These are phyloP conservation scores for Oryza officinalis DNA, from an alignment of 176 grass and related monocot genomes.

Conservation along the genomic window DNA sequence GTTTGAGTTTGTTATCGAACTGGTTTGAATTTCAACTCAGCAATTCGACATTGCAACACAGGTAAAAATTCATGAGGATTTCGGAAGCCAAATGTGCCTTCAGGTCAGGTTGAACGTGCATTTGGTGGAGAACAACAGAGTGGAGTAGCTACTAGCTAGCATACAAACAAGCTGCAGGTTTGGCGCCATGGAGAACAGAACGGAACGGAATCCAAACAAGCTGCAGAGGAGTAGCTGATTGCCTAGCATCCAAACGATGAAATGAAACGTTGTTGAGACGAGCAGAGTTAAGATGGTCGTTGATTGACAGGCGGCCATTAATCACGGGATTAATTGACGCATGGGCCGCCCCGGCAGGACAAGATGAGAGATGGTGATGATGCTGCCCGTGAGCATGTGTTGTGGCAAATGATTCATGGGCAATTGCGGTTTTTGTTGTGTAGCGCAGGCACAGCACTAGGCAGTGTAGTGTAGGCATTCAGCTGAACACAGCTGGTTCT, in stretches of 20 bases:
- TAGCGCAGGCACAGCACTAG: neutral
- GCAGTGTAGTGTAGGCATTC: neutral
- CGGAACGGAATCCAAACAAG: too few species aligned
- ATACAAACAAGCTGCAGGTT: too few species aligned
- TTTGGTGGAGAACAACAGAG: too few species aligned
- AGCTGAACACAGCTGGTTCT: neutral
- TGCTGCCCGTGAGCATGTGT: neutral
- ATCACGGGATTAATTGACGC: conserved; percentile 3
- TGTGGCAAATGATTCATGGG: conserved; percentile 9
- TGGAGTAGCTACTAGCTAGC: too few species aligned
- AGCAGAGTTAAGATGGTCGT: neutral
- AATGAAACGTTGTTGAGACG: too few species aligned
- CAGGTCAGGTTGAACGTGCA: too few species aligned
- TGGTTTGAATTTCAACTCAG: neutral
- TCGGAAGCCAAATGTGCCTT: neutral
- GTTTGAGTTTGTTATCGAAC: neutral
- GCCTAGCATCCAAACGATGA: neutral
- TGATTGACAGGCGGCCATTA: conserved; percentile 8
- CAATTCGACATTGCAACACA: neutral
- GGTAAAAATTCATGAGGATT: neutral
- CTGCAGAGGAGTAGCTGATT: neutral
- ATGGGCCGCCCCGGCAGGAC: neutral
- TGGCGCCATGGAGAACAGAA: too few species aligned
- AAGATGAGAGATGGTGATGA: neutral
- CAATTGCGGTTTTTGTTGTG: neutral